Percentiles rank a stretch among this genome's conserved stretches.
These are phyloP conservation scores for Tremellales sp. DNA, from an alignment of 1,284 basidiomycete species.

Conservation along the genomic window DNA sequence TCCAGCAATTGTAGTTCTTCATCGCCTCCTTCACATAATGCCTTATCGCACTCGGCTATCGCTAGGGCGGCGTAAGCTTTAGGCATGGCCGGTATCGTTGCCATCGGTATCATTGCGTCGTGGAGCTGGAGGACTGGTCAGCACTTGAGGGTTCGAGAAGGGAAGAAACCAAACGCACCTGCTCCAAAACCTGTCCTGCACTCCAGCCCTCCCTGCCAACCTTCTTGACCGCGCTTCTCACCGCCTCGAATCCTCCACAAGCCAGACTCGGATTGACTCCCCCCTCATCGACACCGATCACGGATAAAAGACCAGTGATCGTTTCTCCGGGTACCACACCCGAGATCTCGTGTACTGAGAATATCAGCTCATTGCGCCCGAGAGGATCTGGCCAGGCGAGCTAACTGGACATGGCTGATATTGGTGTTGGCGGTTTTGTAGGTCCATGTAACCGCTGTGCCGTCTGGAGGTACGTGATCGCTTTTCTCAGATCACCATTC, in stretches of 20 bases:
- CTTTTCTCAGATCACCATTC: constrained; percentile 88
- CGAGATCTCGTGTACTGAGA: constrained; percentile 88
- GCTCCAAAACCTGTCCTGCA: constrained; percentile 80
- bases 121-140: constrained; percentile 63
- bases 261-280: constrained; percentile 57
- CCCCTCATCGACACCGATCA: constrained; percentile 68
- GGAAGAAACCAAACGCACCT: constrained; percentile 55
- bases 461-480: constrained; percentile 98
- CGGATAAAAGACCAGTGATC: constrained; percentile 64
- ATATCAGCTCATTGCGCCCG: neutral
- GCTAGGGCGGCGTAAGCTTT: constrained; percentile 79
- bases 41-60: constrained; percentile 94
- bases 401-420: constrained; percentile 57
- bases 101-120: constrained; percentile 80
- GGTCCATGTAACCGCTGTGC: constrained; percentile 78
- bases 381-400: neutral
- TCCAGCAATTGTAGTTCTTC: constrained; percentile 94
- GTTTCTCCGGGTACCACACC: constrained; percentile 81
- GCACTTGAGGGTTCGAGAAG: neutral
- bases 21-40: constrained; percentile 93
- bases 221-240: constrained; percentile 64
- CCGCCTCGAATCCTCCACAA: constrained; percentile 60
- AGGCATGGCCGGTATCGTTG: constrained; percentile 70
- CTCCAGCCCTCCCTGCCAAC: constrained; percentile 87
- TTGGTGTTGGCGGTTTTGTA: constrained; percentile 63